Evolutionary conservation across 2,329 filamentous ascomycete genomes (phyloP).

Genomic region (Talaromyces atroroseus): DNA sequence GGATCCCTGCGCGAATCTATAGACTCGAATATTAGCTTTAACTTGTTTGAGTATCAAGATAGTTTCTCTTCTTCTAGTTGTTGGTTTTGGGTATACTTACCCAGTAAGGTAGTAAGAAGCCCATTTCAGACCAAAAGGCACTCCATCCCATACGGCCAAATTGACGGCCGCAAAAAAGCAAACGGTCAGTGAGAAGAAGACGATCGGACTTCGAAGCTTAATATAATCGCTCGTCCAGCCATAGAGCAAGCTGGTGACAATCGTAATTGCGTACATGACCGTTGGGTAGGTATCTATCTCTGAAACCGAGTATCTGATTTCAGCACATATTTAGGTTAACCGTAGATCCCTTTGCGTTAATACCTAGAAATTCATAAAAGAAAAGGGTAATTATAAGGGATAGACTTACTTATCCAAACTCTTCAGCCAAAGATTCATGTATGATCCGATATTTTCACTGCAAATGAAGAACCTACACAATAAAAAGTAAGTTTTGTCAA

Average conservation of each 20-base stretch:
- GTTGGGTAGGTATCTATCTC: conserved; percentile 10
- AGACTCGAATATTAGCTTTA: neutral
- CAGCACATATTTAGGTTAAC: too few relatives aligned
- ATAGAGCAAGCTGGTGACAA: conserved; percentile 5
- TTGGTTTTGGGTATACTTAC: neutral
- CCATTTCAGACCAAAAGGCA: conserved; percentile 9
- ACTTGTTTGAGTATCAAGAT: too few relatives aligned
- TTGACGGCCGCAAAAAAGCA: conserved; percentile 10
- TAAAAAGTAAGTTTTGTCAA: neutral
- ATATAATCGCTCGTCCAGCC: conserved; percentile 10
- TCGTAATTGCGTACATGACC: conserved; percentile 6
- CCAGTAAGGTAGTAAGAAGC: conserved; percentile 9
- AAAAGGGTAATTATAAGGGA: neutral
- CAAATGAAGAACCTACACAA: conserved; percentile 10
- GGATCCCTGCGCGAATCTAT: conserved; percentile 8
- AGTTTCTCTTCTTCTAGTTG: neutral
- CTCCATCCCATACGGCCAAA: conserved; percentile 6
- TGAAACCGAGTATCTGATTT: conserved; percentile 2
- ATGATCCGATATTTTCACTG: conserved; percentile 11
- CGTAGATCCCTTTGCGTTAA: too few relatives aligned
- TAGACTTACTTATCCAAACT: conserved; percentile 2
- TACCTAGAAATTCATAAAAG: too few relatives aligned
- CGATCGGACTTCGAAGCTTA: conserved; percentile 7
- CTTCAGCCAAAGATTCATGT: conserved; percentile 10
- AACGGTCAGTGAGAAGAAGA: conserved; percentile 7